Base-by-base conservation (phyloP, 208 protist genomes). In the Leishmania aethiopica region DNA sequence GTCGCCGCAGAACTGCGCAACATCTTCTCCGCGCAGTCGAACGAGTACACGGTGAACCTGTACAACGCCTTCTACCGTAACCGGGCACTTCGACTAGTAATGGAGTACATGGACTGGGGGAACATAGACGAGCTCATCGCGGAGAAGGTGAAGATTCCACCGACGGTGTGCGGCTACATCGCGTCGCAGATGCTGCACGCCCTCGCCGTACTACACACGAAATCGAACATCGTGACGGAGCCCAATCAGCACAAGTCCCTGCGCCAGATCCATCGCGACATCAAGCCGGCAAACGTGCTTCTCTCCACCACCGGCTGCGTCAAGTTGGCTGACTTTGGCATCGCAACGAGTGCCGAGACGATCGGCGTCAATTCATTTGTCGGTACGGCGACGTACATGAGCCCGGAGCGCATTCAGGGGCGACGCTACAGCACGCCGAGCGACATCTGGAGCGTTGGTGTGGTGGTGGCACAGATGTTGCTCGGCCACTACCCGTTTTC, bases 91-190 rank as follows among this genome's bases (percentile, higher is more conserved):
- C 89, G 84, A 11, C 86, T 97, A 57, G 92, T 97, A 32, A 97
- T 97, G 94, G 94, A 97, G 84, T 97, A 96, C 86, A 97, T 97
- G 94, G 86, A 97, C 86, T 95, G 94, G 91, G 94, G 94, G 25
- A 97, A 96, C 86, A 73, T 97, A 55, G 89, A 97, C 32, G 94
- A 97, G 70, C 89, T 97, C n/a, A 87, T 96, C n/a, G 82, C 83
- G 1, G 81, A 84, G 35, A 81, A 84, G 32, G 75, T 90, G 7
- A 82, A 82, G 32, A 57, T 97, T 25, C 88, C 91, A 22, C 90
- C 93, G 67, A 73, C 80, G 55, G 88, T 86, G 49, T 88, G 90
- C 75, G 94, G 92, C 51, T 96, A 93, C 85, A 94, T 97, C 60
- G 90, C 89, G 0, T 89, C 88, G 8, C 91, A 95, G 82, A 91